These are phyloP conservation scores for Cicer judaicum DNA, from an alignment of 306 rosid genomes.

Conservation along the genomic window DNA sequence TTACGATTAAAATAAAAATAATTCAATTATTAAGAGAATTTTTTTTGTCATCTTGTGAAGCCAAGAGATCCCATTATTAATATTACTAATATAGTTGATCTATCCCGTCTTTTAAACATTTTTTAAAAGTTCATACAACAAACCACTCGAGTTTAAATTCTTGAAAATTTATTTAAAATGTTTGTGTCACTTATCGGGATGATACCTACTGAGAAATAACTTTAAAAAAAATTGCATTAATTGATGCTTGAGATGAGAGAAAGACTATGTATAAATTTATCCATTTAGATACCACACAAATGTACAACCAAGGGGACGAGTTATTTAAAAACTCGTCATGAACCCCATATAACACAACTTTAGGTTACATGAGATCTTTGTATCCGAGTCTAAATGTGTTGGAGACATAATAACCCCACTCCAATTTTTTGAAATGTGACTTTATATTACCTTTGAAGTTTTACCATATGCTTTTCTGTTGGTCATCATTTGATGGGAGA, in stretches of 20 bases:
- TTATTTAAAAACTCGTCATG: slow-evolving; percentile 48
- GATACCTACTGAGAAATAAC: too few relatives aligned
- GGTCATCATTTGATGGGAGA: slow-evolving; percentile 73
- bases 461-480: slow-evolving; percentile 78
- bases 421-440: slow-evolving; percentile 35
- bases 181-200: too few relatives aligned
- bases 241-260: slow-evolving; percentile 12
- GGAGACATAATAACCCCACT: slow-evolving; percentile 78
- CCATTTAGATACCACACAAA: neutral
- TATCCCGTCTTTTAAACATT: too few relatives aligned
- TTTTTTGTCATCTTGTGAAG: too few relatives aligned
- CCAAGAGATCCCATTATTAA: too few relatives aligned
- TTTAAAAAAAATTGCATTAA: too few relatives aligned
- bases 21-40: too few relatives aligned
- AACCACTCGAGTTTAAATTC: too few relatives aligned
- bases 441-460: slow-evolving; percentile 60
- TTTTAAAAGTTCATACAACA: too few relatives aligned
- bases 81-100: too few relatives aligned
- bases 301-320: slow-evolving; percentile 35
- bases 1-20: too few relatives aligned
- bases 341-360: slow-evolving; percentile 62
- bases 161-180: too few relatives aligned
- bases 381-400: slow-evolving; percentile 36
- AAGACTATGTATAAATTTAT: neutral
- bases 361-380: slow-evolving; percentile 59